phyloP scores from a whole-genome alignment of 441 rosid genomes.

The Brassica balearica region DNA sequence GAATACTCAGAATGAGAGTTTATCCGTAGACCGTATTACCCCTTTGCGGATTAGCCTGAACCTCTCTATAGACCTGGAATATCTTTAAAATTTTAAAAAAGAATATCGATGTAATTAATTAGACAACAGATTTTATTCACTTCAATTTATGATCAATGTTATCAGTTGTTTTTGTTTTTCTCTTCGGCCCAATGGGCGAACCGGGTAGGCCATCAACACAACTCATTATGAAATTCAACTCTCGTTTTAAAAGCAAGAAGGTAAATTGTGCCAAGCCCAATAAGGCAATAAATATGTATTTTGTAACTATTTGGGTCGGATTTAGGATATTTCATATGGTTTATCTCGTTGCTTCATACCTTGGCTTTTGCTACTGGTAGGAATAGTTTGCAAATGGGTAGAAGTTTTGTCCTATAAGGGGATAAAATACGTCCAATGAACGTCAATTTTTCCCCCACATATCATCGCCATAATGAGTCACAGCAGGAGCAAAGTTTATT shows the following conservation, averaged over 20 bases:
- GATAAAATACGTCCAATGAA: no score
- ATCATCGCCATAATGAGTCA: no score
- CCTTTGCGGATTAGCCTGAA: no score
- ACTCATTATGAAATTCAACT: neutral
- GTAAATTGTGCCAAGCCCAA: neutral
- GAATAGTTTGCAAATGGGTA: neutral
- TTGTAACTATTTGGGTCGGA: neutral
- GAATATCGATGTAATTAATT: no score
- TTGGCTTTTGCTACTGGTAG: neutral
- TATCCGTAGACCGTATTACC: no score
- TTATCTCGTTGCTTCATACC: neutral
- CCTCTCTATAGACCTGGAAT: no score
- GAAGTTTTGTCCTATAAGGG: neutral
- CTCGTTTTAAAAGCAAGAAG: neutral
- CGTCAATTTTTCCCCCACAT: no score
- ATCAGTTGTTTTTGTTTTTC: neutral
- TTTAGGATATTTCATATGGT: neutral
- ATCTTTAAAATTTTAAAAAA: no score
- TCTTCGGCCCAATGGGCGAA: neutral
- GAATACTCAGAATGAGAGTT: no score
- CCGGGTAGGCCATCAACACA: neutral
- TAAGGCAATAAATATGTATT: neutral
- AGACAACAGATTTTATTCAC: no score
- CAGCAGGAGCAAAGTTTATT: no score
- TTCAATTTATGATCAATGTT: no score